A percentile compares a stretch with the other conserved stretches of the same genome.
These are phyloP conservation scores for Rehmannia glutinosa DNA, from an alignment of 257 asterid genomes.

Conservation along the genomic window DNA sequence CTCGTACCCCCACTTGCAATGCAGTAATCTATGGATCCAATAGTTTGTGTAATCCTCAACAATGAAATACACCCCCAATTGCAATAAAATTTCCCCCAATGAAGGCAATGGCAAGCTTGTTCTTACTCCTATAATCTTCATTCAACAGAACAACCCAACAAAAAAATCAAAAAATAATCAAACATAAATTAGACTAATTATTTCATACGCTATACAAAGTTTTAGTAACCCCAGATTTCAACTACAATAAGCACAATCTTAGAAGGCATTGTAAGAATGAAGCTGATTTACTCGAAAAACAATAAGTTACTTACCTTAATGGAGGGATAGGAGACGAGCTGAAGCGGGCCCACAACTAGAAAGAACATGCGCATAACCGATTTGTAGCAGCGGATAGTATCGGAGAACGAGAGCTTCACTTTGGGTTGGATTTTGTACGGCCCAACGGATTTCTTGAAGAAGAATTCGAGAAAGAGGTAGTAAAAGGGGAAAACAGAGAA, in stretches of 20 bases:
- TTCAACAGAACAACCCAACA: background rate
- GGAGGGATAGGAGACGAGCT: conserved; percentile 81
- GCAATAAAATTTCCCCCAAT: conserved; percentile 62
- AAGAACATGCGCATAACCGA: conserved; percentile 88
- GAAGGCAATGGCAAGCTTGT: conserved; percentile 94
- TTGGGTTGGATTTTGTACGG: conserved; percentile 82
- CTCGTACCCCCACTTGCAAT: conserved; percentile 95
- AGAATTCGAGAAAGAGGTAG: conserved; percentile 58
- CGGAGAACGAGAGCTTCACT: conserved; percentile 57
- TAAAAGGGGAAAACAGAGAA: conserved; percentile 77
- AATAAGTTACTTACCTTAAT: conserved; percentile 38
- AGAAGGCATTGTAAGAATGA: too few relatives aligned
- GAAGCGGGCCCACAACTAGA: conserved; percentile 88
- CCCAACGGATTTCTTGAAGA: conserved; percentile 31
- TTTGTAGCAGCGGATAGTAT: conserved; percentile 62
- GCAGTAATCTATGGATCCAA: conserved; percentile 93
- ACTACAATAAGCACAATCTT: background rate
- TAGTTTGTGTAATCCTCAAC: conserved; percentile 92
- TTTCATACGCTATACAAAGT: too few relatives aligned
- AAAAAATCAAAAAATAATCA: background rate
- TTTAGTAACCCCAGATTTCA: background rate
- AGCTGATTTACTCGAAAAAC: background rate
- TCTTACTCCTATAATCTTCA: conserved; percentile 78
- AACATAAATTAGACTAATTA: conserved; percentile 3
- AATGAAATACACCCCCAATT: conserved; percentile 69